These are phyloP conservation scores for Pugionium cornutum DNA, from an alignment of 345 rosid species.

Conservation along the genomic window DNA sequence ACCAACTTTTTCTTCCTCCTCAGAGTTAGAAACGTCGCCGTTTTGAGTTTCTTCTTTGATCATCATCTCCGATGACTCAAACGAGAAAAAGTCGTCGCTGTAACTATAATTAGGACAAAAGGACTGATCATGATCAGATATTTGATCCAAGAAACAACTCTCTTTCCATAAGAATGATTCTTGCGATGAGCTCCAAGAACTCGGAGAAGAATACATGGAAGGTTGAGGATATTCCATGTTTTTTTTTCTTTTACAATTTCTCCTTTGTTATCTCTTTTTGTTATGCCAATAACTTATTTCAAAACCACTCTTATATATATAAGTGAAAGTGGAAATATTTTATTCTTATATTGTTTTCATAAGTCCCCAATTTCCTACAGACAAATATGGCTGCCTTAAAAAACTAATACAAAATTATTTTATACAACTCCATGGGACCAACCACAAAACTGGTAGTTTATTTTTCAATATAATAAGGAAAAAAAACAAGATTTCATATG, in stretches of 20 bases:
- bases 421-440: conserved; percentile 26
- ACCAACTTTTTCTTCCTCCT: conserved; percentile 46
- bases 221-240: conserved; percentile 38
- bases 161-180: conserved; percentile 48
- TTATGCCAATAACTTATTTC: conserved; percentile 23
- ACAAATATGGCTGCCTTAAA: conserved; percentile 42
- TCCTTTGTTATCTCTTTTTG: conserved; percentile 17
- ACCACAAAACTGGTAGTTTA: conserved; percentile 10
- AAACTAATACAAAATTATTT: conserved; percentile 15
- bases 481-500: conserved; percentile 29
- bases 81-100: conserved; percentile 47
- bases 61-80: conserved; percentile 43
- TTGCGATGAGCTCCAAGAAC: conserved; percentile 49
- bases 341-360: conserved; percentile 18
- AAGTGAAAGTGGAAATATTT: conserved; percentile 37
- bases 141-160: conserved; percentile 36
- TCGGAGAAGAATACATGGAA: conserved; percentile 35
- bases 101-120: conserved; percentile 45
- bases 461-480: neutral
- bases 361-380: conserved; percentile 11
- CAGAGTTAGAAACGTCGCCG: conserved; percentile 25
- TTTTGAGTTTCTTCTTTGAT: conserved; percentile 35
- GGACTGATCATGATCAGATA: conserved; percentile 27
- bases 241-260: neutral
- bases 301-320: conserved; percentile 36